Evolutionary conservation across 2,329 filamentous ascomycete species (phyloP).

Genomic region (Penicillium sp.): DNA sequence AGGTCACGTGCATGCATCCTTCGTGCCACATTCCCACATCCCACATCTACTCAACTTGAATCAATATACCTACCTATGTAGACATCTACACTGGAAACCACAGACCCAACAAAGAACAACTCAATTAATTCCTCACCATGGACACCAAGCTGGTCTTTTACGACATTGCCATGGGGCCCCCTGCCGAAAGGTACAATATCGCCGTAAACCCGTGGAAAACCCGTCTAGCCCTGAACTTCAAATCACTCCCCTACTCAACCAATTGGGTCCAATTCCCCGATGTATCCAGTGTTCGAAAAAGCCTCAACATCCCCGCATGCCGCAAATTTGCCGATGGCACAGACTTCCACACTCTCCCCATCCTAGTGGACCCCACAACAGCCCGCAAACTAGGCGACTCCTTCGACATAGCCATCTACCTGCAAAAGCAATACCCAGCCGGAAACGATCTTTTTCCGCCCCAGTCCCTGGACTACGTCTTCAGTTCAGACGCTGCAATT

Average conservation of each 20-base stretch:
- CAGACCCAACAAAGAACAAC: background rate
- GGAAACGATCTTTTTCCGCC: conserved; percentile 50
- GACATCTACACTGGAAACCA: background rate
- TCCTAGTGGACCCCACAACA: conserved; percentile 50
- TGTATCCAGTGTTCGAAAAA: conserved; percentile 48
- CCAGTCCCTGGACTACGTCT: conserved; percentile 43
- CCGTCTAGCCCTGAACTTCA: conserved; percentile 52
- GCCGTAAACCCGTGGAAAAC: conserved; percentile 53
- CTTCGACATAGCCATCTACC: conserved; percentile 63
- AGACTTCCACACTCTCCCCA: conserved; percentile 60
- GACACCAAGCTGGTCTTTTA: conserved; percentile 36
- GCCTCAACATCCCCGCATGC: conserved; percentile 48
- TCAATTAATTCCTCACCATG: background rate
- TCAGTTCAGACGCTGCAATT: conserved; percentile 25
- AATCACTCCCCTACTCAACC: conserved; percentile 47
- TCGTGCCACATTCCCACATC: background rate
- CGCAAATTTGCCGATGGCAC: conserved; percentile 57
- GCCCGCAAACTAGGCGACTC: conserved; percentile 55
- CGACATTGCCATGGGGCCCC: conserved; percentile 45
- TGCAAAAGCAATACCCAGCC: conserved; percentile 54
- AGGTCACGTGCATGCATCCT: too few species aligned
- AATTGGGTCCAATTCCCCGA: conserved; percentile 55
- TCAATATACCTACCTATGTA: too few species aligned
- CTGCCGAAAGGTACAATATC: conserved; percentile 29
- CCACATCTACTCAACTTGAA: background rate